Percentiles rank a stretch among this genome's conserved stretches.
phyloP scores from a whole-genome alignment of 1,284 basidiomycete species.

The Hypsizygus ulmarius region DNA sequence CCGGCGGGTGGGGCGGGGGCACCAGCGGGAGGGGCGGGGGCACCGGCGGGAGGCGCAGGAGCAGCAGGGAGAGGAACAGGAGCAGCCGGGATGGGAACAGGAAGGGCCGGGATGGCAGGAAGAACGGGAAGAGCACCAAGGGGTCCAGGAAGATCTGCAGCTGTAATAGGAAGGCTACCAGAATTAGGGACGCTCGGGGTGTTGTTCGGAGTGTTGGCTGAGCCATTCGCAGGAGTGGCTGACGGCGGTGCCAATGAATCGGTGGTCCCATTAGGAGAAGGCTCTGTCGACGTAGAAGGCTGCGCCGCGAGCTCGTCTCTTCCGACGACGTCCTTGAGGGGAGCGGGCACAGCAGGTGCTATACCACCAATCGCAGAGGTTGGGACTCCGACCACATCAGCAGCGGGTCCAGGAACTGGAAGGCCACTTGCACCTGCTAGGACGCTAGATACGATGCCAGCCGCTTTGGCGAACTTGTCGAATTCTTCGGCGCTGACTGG shows the following conservation, averaged over 20 bases:
- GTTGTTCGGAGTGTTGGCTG: neutral
- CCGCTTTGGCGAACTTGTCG: no score
- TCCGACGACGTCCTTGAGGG: neutral
- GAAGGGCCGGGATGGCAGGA: neutral
- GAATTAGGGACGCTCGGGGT: conserved; percentile 4
- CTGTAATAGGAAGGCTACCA: neutral
- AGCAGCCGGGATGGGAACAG: neutral
- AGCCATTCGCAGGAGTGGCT: conserved; percentile 1
- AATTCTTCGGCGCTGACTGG: no score
- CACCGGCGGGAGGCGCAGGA: conserved; percentile 1
- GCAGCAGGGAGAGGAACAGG: neutral
- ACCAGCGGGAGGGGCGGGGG: neutral
- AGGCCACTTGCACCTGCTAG: no score
- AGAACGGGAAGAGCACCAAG: neutral
- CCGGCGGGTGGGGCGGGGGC: neutral
- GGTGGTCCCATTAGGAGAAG: conserved; percentile 5
- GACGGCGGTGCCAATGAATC: conserved; percentile 9
- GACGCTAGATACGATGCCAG: no score
- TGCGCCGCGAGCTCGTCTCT: conserved; percentile 9
- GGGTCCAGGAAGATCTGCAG: neutral
- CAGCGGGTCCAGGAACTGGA: no score
- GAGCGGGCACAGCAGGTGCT: neutral
- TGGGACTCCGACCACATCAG: neutral
- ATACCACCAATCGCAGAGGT: neutral
- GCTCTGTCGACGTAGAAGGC: neutral